Evolutionary conservation across 176 grass and related monocot species (phyloP).

Genomic region (Phyllostachys edulis): DNA sequence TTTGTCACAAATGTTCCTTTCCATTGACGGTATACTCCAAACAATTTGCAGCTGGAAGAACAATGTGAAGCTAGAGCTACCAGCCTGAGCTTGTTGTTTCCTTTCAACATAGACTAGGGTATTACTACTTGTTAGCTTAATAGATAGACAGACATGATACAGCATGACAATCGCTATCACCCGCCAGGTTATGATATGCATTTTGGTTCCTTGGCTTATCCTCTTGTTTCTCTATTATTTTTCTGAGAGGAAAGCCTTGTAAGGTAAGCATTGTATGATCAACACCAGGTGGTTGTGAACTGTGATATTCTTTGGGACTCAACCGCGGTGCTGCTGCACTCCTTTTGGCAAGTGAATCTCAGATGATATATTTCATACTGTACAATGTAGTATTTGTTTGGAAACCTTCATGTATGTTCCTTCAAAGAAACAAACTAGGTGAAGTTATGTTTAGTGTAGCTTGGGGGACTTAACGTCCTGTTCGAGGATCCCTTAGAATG

Average conservation of each 20-base stretch:
- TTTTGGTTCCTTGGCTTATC: constrained; percentile 9
- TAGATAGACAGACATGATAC: constrained; percentile 18
- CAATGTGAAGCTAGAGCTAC: constrained; percentile 84
- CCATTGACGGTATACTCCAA: constrained; percentile 19
- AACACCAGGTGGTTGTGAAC: background rate
- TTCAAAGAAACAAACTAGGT: background rate
- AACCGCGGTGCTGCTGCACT: background rate
- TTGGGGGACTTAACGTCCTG: background rate
- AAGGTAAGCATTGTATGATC: constrained; percentile 17
- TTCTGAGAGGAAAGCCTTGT: constrained; percentile 21
- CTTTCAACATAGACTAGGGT: constrained; percentile 42
- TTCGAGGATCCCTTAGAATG: background rate
- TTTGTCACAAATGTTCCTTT: constrained; percentile 8
- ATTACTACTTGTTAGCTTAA: constrained; percentile 27
- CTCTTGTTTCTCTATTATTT: constrained; percentile 23
- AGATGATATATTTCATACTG: background rate
- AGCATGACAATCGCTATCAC: background rate
- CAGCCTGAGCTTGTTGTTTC: constrained; percentile 51
- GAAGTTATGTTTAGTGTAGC: background rate
- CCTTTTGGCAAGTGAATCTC: background rate
- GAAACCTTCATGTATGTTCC: background rate
- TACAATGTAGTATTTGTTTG: background rate
- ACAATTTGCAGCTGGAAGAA: constrained; percentile 85
- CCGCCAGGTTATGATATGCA: background rate
- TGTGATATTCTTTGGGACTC: background rate